These are phyloP conservation scores for Fusarium sacchari DNA, from an alignment of 2,329 filamentous ascomycete species.

Conservation along the genomic window DNA sequence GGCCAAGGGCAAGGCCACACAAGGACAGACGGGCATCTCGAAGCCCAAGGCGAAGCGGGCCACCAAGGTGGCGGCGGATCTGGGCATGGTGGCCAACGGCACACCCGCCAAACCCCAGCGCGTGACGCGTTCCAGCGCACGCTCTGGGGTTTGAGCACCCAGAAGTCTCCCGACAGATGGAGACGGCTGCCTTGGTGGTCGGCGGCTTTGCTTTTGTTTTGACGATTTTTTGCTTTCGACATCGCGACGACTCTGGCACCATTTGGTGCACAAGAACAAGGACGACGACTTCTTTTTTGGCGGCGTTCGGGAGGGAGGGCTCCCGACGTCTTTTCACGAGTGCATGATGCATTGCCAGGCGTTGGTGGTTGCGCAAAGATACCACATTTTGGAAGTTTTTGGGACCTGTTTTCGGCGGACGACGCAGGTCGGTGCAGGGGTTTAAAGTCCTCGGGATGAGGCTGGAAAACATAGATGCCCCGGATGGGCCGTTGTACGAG, in stretches of 20 bases:
- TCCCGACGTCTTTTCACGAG: conserved; percentile 18
- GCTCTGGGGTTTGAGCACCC: conserved; percentile 34
- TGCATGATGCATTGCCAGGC: conserved; percentile 31
- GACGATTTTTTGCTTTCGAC: conserved; percentile 3
- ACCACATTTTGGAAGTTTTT: conserved; percentile 27
- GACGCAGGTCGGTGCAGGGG: conserved; percentile 14
- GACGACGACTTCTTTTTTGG: conserved; percentile 6
- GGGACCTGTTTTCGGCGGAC: conserved; percentile 22
- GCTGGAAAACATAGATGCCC: conserved; percentile 13
- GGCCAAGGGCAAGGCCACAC: conserved; percentile 39
- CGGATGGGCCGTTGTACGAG: background rate
- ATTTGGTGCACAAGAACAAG: background rate
- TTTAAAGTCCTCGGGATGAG: conserved; percentile 24
- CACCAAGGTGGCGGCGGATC: conserved; percentile 44
- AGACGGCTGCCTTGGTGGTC: conserved; percentile 12
- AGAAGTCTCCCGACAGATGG: background rate
- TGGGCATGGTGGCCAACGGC: conserved; percentile 49
- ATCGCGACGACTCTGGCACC: background rate
- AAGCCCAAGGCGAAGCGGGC: conserved; percentile 47
- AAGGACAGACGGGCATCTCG: conserved; percentile 43
- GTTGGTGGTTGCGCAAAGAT: conserved; percentile 37
- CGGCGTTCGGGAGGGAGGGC: conserved; percentile 17
- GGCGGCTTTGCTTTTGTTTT: background rate
- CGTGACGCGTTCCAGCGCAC: conserved; percentile 46
- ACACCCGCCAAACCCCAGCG: conserved; percentile 49